A percentile compares a stretch with the other conserved stretches of the same genome.
phyloP scores from a whole-genome alignment of 2,329 filamentous ascomycete species.

The Falciphora oryzae region DNA sequence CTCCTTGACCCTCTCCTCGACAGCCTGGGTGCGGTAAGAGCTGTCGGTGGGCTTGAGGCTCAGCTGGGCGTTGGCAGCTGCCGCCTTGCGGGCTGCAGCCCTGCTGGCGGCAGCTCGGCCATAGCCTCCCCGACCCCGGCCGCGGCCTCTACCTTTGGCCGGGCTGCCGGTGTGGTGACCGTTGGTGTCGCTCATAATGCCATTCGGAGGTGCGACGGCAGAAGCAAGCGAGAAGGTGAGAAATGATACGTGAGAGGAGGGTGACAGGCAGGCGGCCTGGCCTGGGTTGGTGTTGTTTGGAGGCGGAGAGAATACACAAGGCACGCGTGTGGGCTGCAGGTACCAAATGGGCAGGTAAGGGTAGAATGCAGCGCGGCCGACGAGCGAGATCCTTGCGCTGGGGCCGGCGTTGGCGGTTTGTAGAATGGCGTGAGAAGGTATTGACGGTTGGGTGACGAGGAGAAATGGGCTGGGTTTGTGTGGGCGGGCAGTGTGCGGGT shows the following conservation, averaged over 20 bases:
- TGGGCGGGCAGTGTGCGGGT: neutral
- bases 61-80: neutral
- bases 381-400: no score
- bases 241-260: neutral
- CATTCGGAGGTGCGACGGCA: slow-evolving; percentile 1
- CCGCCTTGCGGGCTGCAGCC: slow-evolving; percentile 12
- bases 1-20: slow-evolving; percentile 59
- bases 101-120: slow-evolving; percentile 48
- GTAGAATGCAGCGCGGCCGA: neutral
- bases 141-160: slow-evolving; percentile 25
- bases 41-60: slow-evolving; percentile 3
- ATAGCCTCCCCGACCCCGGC: slow-evolving; percentile 30
- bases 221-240: neutral
- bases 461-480: slow-evolving; percentile 10
- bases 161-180: slow-evolving; percentile 20
- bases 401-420: neutral
- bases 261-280: neutral
- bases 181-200: slow-evolving; percentile 18
- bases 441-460: neutral
- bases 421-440: neutral
- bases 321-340: no score
- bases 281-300: no score
- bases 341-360: no score
- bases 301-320: no score
- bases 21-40: slow-evolving; percentile 42